Evolutionary conservation across 371 early-diverging fungal species (phyloP).

Genomic region (Actinomortierella wolfii): DNA sequence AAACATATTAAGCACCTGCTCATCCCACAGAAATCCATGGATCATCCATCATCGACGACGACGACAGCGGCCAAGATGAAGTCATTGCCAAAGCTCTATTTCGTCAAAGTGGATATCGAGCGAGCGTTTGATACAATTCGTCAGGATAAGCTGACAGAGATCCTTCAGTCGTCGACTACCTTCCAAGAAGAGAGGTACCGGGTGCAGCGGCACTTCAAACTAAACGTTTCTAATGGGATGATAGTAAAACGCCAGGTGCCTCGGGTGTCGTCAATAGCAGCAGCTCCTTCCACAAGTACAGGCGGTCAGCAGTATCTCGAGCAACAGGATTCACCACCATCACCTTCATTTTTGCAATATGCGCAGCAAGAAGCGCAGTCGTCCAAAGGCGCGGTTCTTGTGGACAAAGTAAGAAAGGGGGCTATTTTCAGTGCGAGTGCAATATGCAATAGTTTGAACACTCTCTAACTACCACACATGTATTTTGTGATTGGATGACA

Average conservation of each 20-base stretch:
- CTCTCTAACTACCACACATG: not conserved
- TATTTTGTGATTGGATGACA: no score
- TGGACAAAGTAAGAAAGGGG: slow-evolving; percentile 56
- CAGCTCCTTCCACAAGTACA: no score
- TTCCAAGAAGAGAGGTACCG: slow-evolving; percentile 61
- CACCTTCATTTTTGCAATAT: slow-evolving; percentile 49
- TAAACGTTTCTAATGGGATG: slow-evolving; percentile 48
- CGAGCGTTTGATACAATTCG: slow-evolving; percentile 82
- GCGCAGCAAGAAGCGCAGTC: slow-evolving; percentile 50
- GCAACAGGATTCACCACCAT: no score
- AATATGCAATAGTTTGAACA: not conserved
- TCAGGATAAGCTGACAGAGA: slow-evolving; percentile 63
- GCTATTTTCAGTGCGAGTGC: no score
- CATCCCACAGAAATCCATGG: not conserved
- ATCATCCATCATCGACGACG: not conserved
- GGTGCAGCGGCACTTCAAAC: slow-evolving; percentile 55
- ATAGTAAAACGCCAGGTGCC: slow-evolving; percentile 23
- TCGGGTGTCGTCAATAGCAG: no score
- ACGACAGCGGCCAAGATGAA: not conserved
- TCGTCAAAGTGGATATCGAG: slow-evolving; percentile 84
- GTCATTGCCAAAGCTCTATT: slow-evolving; percentile 53
- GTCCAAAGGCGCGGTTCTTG: slow-evolving; percentile 56
- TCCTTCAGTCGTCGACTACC: slow-evolving; percentile 46
- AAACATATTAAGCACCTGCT: slow-evolving; percentile 50
- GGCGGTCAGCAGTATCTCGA: no score